A percentile compares a stretch with the other conserved stretches of the same genome.
These are phyloP conservation scores for Epichloe glyceriae DNA, from an alignment of 2,329 filamentous ascomycete species.

Conservation along the genomic window DNA sequence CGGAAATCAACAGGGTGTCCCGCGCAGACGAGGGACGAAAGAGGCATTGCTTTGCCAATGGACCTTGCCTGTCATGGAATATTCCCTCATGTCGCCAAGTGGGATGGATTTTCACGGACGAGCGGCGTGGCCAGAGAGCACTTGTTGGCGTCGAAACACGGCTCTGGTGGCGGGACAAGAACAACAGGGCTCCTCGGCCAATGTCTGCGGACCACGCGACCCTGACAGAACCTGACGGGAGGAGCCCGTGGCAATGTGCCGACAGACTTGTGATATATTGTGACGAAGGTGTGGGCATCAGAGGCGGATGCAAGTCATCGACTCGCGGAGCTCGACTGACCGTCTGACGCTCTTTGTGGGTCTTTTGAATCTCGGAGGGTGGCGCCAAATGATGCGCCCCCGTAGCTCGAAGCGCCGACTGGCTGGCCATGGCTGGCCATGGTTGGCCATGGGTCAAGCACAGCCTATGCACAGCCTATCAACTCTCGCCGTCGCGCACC, in stretches of 20 bases:
- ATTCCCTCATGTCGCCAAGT: not conserved
- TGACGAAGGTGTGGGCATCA: not conserved
- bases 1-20: not conserved
- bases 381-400: slow-evolving; percentile 23
- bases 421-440: slow-evolving; percentile 13
- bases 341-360: slow-evolving; percentile 25
- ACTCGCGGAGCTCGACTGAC: slow-evolving; percentile 25
- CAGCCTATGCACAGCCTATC: slow-evolving; percentile 18
- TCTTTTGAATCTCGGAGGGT: slow-evolving; percentile 22
- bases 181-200: slow-evolving; percentile 12
- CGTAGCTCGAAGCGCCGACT: slow-evolving; percentile 23
- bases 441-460: slow-evolving; percentile 11
- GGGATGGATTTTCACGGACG: not conserved
- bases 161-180: slow-evolving; percentile 1
- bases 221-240: slow-evolving; percentile 10
- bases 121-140: not conserved
- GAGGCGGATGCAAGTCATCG: slow-evolving; percentile 26
- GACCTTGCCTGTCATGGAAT: not conserved
- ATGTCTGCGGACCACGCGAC: slow-evolving; percentile 20
- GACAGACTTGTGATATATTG: not conserved
- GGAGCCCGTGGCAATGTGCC: slow-evolving; percentile 15
- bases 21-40: not conserved
- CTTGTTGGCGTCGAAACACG: slow-evolving; percentile 1
- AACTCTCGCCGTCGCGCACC: slow-evolving; percentile 14
- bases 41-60: not conserved